Percentiles rank a stretch among this genome's conserved stretches.
phyloP scores from a whole-genome alignment of 1,284 basidiomycete genomes.

The Apiotrichum gamsii region DNA sequence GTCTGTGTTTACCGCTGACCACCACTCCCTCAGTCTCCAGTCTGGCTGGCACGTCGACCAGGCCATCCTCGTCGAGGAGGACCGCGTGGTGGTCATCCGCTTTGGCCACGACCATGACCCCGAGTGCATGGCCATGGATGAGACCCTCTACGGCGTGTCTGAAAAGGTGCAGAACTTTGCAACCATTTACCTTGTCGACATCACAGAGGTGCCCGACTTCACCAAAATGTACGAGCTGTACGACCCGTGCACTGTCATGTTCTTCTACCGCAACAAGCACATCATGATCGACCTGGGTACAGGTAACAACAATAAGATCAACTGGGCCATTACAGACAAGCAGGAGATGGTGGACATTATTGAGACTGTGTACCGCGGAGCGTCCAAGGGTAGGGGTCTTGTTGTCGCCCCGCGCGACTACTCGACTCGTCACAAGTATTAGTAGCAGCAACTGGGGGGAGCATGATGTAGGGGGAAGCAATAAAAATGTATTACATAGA shows the following conservation, averaged over 20 bases:
- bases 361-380: constrained; percentile 96
- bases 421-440: constrained; percentile 48
- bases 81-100: constrained; percentile 87
- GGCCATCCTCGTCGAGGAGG: constrained; percentile 92
- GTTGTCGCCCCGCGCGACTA: constrained; percentile 74
- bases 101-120: constrained; percentile 94
- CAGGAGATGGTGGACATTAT: constrained; percentile 98
- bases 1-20: background rate
- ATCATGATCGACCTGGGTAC: constrained; percentile 99
- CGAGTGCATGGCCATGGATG: constrained; percentile 99
- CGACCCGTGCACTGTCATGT: constrained; percentile 94
- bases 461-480: background rate
- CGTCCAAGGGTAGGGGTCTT: constrained; percentile 94
- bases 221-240: constrained; percentile 78
- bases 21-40: constrained; percentile 58
- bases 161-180: constrained; percentile 99
- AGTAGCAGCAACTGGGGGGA: constrained; percentile 8
- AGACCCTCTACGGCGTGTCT: constrained; percentile 84
- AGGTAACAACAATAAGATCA: constrained; percentile 99
- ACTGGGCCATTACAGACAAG: constrained; percentile 96
- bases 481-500: constrained; percentile 2
- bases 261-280: constrained; percentile 97
- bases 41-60: constrained; percentile 95
- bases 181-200: constrained; percentile 91
- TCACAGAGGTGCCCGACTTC: constrained; percentile 96